These are phyloP conservation scores for Parachlorella kessleri DNA, from an alignment of 139 green algal species.

Conservation along the genomic window DNA sequence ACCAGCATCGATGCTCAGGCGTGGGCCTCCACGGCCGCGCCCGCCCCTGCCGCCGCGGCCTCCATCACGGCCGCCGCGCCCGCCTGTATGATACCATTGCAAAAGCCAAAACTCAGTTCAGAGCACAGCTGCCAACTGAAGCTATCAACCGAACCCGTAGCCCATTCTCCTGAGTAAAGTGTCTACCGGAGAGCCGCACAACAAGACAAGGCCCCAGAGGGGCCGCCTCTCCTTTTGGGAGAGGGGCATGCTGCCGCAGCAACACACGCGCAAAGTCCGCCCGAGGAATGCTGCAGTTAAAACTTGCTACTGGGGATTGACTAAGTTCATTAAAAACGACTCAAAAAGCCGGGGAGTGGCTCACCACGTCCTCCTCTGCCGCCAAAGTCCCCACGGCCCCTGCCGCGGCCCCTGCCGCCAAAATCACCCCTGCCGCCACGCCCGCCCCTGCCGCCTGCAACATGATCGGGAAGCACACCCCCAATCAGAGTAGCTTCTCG, in stretches of 20 bases:
- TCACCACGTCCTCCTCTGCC: slow-evolving; percentile 33
- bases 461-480: too few relatives aligned
- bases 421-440: slow-evolving; percentile 37
- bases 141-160: too few relatives aligned
- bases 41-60: slow-evolving; percentile 30
- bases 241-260: too few relatives aligned
- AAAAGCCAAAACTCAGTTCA: background rate
- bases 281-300: background rate
- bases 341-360: too few relatives aligned
- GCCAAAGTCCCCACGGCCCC: slow-evolving; percentile 38
- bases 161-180: too few relatives aligned
- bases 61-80: slow-evolving; percentile 30
- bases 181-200: too few relatives aligned
- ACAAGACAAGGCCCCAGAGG: too few relatives aligned
- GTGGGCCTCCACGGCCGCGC: slow-evolving; percentile 41
- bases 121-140: background rate
- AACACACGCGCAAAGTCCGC: background rate
- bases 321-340: too few relatives aligned
- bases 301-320: background rate
- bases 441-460: slow-evolving; percentile 44
- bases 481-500: too few relatives aligned
- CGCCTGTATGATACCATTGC: slow-evolving; percentile 4
- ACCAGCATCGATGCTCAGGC: slow-evolving; percentile 49
- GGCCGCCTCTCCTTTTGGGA: too few relatives aligned
- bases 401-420: slow-evolving; percentile 39